Conservation (phyloP, 257 asterid genomes). For the Fraxinus excelsior region DNA sequence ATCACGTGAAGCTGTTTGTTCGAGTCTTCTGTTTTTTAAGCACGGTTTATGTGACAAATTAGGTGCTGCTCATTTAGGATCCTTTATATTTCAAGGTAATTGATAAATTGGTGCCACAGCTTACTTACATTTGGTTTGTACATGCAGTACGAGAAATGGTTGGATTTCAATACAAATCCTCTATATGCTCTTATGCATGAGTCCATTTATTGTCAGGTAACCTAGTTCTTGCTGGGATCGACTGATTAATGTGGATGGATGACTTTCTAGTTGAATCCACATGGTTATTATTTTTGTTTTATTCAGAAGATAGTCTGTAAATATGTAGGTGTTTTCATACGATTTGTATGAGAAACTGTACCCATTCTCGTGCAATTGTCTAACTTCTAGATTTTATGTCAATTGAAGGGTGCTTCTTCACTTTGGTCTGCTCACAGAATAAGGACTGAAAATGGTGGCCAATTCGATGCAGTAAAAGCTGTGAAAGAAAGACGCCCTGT, state of each 20-base stretch:
- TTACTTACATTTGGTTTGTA: constrained; percentile 28
- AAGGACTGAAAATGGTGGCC: constrained; percentile 58
- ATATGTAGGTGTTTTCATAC: neutral
- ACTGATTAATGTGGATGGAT: constrained; percentile 5
- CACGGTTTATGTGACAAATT: neutral
- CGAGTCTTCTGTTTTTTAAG: neutral
- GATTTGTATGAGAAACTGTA: neutral
- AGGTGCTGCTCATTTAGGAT: constrained; percentile 1
- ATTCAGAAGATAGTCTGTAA: neutral
- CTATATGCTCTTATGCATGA: constrained; percentile 89
- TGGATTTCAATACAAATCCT: constrained; percentile 78
- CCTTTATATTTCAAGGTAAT: neutral
- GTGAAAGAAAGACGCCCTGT: constrained; percentile 74
- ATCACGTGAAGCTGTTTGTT: neutral
- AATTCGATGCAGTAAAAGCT: constrained; percentile 76
- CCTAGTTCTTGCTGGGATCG: constrained; percentile 19
- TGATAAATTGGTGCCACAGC: neutral
- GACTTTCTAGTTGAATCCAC: constrained; percentile 1
- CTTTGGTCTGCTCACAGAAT: constrained; percentile 85
- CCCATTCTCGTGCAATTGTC: constrained; percentile 19
- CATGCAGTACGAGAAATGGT: constrained; percentile 87
- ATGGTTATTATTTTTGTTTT: constrained; percentile 3
- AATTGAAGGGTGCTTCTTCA: constrained; percentile 76
- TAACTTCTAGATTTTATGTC: constrained; percentile 28
- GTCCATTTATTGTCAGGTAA: constrained; percentile 93